phyloP scores from a whole-genome alignment of 306 rosid genomes.

The Cucumis sativus region Cucumber_9930_V3 NC_026661.2:21397501-21398000 shows the following conservation, averaged over 20 bases:
- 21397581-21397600: not conserved
- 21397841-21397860: constrained; percentile 47
- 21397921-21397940: constrained; percentile 69
- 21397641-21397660: not conserved
- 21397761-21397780: constrained; percentile 39
- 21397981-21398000: not conserved
- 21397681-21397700: not conserved
- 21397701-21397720: not conserved
- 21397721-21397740: not conserved
- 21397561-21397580: not conserved
- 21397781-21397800: constrained; percentile 83
- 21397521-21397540: not conserved
- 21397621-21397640: not conserved
- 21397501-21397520: not conserved
- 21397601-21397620: not conserved
- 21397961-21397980: constrained; percentile 13
- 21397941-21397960: constrained; percentile 38
- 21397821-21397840: constrained; percentile 65
- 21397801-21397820: constrained; percentile 46
- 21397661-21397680: not conserved
- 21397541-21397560: not conserved
- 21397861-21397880: constrained; percentile 71
- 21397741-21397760: constrained; percentile 21
- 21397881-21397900: constrained; percentile 60
- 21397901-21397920: constrained; percentile 38